A percentile compares a stretch with the other conserved stretches of the same genome.
Conservation (phyloP, 768 basidiomycete genomes). For the Lactarius pseudohatsudake region DNA sequence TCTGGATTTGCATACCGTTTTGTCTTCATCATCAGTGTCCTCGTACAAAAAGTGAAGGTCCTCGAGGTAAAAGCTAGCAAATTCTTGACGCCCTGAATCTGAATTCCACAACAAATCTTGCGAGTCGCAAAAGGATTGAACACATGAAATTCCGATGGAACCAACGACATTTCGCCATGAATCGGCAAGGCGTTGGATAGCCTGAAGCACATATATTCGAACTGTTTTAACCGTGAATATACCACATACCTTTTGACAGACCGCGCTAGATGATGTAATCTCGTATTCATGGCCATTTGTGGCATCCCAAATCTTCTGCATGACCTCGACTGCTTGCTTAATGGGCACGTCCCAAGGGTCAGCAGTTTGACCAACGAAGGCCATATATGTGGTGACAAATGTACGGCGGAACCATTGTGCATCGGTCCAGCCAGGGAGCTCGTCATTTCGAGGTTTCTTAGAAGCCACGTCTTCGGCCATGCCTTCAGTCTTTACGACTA, state of each 20-base stretch:
- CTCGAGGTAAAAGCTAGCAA: no score
- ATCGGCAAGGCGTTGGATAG: background rate
- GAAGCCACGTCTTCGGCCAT: no score
- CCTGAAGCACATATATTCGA: background rate
- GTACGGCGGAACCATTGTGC: background rate
- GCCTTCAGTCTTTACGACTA: no score
- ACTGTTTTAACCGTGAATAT: no score
- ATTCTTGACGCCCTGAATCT: no score
- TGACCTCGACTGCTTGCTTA: background rate
- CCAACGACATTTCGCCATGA: background rate
- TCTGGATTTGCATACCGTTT: no score
- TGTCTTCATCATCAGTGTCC: no score
- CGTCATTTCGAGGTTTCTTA: background rate
- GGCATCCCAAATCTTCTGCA: slow-evolving; percentile 6
- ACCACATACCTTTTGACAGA: slow-evolving; percentile 1
- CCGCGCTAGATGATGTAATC: background rate
- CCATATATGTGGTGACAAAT: background rate
- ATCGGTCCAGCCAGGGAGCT: background rate
- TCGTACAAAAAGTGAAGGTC: no score
- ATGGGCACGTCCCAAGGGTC: slow-evolving; percentile 2
- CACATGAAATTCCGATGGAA: background rate
- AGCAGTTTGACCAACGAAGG: slow-evolving; percentile 1
- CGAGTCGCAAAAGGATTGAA: background rate
- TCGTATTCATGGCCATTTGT: background rate
- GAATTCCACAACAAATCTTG: no score